These are phyloP conservation scores for Xylaria intraflava DNA, from an alignment of 495 filamentous ascomycete genomes.

Conservation along the genomic window DNA sequence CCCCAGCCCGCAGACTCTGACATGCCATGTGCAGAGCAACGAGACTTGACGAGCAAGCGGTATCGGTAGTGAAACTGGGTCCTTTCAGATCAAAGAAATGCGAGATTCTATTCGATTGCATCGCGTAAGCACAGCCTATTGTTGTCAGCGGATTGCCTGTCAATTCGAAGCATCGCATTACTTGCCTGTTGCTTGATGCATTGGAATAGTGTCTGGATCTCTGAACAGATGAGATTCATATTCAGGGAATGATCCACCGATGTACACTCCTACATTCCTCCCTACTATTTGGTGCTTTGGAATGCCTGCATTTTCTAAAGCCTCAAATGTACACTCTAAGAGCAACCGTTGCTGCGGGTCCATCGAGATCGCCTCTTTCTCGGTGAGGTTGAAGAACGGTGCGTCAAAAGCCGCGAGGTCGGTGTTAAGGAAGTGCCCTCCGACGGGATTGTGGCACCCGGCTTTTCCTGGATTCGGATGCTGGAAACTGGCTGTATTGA, in stretches of 20 bases:
- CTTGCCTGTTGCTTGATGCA: conserved; percentile 42
- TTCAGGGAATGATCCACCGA: conserved; percentile 79
- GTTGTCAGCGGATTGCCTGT: conserved; percentile 22
- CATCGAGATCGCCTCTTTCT: conserved; percentile 65
- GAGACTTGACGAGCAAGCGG: conserved; percentile 76
- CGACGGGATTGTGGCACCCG: conserved; percentile 66
- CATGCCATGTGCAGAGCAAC: conserved; percentile 66
- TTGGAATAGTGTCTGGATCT: conserved; percentile 59
- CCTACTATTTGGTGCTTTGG: conserved; percentile 68
- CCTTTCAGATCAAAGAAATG: conserved; percentile 54
- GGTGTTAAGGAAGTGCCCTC: conserved; percentile 70
- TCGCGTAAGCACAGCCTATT: conserved; percentile 42
- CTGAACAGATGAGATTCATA: conserved; percentile 74
- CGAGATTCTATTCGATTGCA: conserved; percentile 59
- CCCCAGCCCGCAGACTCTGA: conserved; percentile 61
- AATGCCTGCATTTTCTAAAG: conserved; percentile 81
- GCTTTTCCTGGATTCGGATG: conserved; percentile 71
- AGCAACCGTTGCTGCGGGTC: conserved; percentile 80
- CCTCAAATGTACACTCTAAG: conserved; percentile 76
- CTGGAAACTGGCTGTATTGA: conserved; percentile 58
- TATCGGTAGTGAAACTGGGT: conserved; percentile 70
- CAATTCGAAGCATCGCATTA: conserved; percentile 43
- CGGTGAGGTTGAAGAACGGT: conserved; percentile 78
- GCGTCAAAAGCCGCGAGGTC: conserved; percentile 74
- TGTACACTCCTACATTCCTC: conserved; percentile 74